Conservation (phyloP, 352 stramenopile genomes). For the Phytophthora gonapodyides region DNA sequence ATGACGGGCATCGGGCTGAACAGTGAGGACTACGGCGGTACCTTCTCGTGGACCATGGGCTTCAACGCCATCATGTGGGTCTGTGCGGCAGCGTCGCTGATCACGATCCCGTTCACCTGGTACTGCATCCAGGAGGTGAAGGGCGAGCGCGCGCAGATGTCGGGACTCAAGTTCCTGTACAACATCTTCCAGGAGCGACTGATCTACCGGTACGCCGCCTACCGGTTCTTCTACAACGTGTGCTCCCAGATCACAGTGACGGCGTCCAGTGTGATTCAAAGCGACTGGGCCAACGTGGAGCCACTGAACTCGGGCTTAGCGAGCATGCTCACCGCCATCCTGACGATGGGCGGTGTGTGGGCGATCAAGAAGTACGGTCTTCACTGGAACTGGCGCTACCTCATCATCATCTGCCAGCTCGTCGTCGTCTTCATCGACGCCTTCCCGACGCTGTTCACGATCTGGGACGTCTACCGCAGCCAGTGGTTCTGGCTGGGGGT, state of each 20-base stretch:
- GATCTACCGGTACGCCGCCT: slow-evolving; percentile 53
- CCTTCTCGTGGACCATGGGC: slow-evolving; percentile 54
- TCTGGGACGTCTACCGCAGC: slow-evolving; percentile 60
- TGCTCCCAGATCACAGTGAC: slow-evolving; percentile 52
- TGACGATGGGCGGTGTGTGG: slow-evolving; percentile 38
- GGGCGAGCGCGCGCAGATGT: slow-evolving; percentile 26
- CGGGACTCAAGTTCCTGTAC: slow-evolving; percentile 41
- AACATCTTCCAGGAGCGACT: slow-evolving; percentile 47
- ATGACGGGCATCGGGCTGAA: slow-evolving; percentile 54
- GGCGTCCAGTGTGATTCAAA: slow-evolving; percentile 49
- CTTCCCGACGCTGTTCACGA: slow-evolving; percentile 51
- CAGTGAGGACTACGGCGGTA: slow-evolving; percentile 48
- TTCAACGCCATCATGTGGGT: slow-evolving; percentile 61
- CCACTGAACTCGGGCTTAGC: slow-evolving; percentile 58
- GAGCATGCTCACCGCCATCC: slow-evolving; percentile 43
- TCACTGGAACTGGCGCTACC: slow-evolving; percentile 54
- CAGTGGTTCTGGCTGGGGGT: slow-evolving; percentile 68
- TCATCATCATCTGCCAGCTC: slow-evolving; percentile 45
- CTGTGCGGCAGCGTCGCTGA: slow-evolving; percentile 30
- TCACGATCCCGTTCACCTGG: slow-evolving; percentile 40
- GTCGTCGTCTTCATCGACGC: slow-evolving; percentile 48
- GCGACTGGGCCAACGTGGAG: slow-evolving; percentile 54
- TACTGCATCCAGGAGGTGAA: slow-evolving; percentile 50
- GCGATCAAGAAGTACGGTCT: slow-evolving; percentile 48
- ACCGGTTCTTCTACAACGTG: slow-evolving; percentile 49